Evolutionary conservation across 495 filamentous ascomycete genomes (phyloP), one percentile per base, ranked within the genome.

Genomic region (Penicillium fimorum): DNA sequence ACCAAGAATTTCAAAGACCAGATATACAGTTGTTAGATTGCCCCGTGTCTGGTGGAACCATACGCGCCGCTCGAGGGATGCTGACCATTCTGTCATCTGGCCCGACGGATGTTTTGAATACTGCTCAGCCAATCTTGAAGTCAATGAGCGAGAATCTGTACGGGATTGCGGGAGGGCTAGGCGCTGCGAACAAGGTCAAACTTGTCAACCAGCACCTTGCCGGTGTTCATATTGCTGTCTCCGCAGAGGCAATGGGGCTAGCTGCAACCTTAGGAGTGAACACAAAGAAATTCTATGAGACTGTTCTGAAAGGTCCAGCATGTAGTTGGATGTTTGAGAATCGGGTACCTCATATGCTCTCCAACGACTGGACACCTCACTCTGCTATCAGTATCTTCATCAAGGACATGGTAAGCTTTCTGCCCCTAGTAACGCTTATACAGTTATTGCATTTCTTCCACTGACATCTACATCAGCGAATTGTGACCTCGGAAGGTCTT

Each of bases 311-410:
- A 24, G 44, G 55, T 20, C 47, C 55, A 35, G 55, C 55, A 25
- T 32, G 38, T 17, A 57, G 55, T 51, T 57, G 55, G 55, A 57
- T 57, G 55, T 57, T 57, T 51, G 47, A 57, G 38, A 51, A 57
- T 10, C 55, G 55, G 27, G 55, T 57, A 35, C 47, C 47, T 24
- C 55, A 57, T 37, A 57, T 57, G 55, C 47, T 57, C 8, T 25
- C 38, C 18, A 32, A 57, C 12, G 55, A 57, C 20, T 57, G 55
- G 55, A 50, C 55, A 38, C 55, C 55, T 9, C 55, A 57, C 27
- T 57, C 55, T 25, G 55, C 47, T 30, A 40, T 57, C 20, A 46
- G 40, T 38, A 57, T 57, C n/a, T 57, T 57, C 43, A 41, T 57
- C 4, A 57, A 57, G 40, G 55, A 57, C 38, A 51, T 57, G 55